Base-by-base conservation (phyloP, 805 yeast genomes). In the Monosporozyma siamensis region DNA sequence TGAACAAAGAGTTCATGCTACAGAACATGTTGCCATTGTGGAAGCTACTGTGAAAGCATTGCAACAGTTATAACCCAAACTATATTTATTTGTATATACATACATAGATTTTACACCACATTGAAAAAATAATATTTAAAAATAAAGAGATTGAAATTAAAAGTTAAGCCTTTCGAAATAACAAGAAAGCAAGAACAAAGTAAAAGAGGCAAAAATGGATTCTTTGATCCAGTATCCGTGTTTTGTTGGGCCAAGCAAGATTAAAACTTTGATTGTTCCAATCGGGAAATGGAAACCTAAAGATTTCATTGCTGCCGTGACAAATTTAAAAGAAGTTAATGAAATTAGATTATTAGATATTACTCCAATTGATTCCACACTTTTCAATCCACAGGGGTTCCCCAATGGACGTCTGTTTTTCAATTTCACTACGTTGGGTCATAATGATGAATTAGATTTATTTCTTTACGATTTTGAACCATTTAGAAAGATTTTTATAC, bases 11-110 rank as follows among this genome's bases (percentile, higher is more conserved):
- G 92, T 92, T 8, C 98, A 92, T 59, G 68, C 67, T 20, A 67
- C 78, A 18, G 98, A 92, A 61, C 98, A 92, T 63, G 63, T 70
- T 21, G 97, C 97, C 4, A 92, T 92, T 38, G 97, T 92, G 2
- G 95, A 89, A 58, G 98, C 95, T 4, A 79, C 96, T 0, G 69
- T 71, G 34, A 72, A 72, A 43, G 89, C 83, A 0, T 61, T 83
- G 14, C 26, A 45, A 24, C 8, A 4, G 20, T 8, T 11, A 12
- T n/a, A 9, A 23, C 6, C 25, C 25, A 6, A n/a, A n/a, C n/a
- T n/a, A n/a, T n/a, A n/a, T n/a, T n/a, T n/a, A n/a, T n/a, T n/a
- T n/a, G n/a, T n/a, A n/a, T n/a, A n/a, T n/a, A n/a, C n/a, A n/a
- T n/a, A n/a, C n/a, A n/a, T n/a, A n/a, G n/a, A n/a, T n/a, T n/a